Percentiles rank a stretch among this genome's conserved stretches.
Evolutionary conservation across 2,329 filamentous ascomycete species (phyloP).

Genomic region (Aspergillus sp.): DNA sequence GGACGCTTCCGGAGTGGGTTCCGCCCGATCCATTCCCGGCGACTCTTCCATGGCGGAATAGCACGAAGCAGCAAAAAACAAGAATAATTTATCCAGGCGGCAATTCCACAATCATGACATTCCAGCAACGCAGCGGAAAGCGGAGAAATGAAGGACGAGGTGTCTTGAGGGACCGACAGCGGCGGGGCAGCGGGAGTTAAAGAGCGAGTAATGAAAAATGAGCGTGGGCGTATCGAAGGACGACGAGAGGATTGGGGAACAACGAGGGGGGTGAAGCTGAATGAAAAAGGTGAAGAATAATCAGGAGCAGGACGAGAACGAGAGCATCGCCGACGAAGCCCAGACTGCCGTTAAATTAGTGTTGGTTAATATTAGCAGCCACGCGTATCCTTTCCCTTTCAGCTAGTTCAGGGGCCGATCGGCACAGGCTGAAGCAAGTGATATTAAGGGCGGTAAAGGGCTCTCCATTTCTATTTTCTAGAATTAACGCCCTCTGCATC

Average conservation of each 20-base stretch:
- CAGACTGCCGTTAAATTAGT: conserved; percentile 15
- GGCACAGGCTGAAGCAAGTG: neutral
- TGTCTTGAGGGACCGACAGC: neutral
- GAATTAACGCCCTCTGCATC: neutral
- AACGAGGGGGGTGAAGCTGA: neutral
- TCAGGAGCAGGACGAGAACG: conserved; percentile 9
- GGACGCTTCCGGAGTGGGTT: conserved; percentile 32
- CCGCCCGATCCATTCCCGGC: conserved; percentile 30
- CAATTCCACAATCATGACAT: conserved; percentile 17
- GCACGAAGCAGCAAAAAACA: neutral
- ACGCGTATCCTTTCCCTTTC: conserved; percentile 22
- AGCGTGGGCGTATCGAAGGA: conserved; percentile 1
- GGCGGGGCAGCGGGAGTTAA: neutral
- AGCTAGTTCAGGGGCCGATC: conserved; percentile 16
- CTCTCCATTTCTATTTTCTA: neutral
- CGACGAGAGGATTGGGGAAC: conserved; percentile 1
- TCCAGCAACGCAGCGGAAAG: neutral
- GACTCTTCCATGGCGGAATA: conserved; percentile 33
- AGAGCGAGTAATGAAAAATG: neutral
- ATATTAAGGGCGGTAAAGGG: neutral
- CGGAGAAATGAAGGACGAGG: conserved; percentile 6
- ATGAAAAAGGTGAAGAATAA: neutral
- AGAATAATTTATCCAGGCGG: conserved; percentile 1
- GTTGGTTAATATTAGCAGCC: conserved; percentile 3
- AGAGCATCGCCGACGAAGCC: conserved; percentile 2